Evolutionary conservation across 495 filamentous ascomycete species (phyloP).

Genomic region (Neurospora sp.): DNA sequence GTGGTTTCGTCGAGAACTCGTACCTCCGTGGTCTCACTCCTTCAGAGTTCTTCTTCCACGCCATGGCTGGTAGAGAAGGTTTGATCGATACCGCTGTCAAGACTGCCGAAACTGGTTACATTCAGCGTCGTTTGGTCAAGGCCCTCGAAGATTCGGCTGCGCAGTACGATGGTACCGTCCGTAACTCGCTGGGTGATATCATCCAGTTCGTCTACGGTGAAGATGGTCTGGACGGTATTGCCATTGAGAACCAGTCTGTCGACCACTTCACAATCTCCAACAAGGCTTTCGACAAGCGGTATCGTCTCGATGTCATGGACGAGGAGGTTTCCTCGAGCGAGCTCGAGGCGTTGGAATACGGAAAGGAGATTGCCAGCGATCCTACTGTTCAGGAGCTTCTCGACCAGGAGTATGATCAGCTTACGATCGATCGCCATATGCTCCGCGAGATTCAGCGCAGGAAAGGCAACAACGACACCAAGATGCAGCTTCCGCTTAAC

Average conservation of each 20-base stretch:
- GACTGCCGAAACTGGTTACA: slow-evolving; percentile 98
- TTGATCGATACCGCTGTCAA: slow-evolving; percentile 99
- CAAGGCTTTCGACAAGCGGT: slow-evolving; percentile 62
- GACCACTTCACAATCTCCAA: slow-evolving; percentile 72
- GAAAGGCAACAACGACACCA: slow-evolving; percentile 57
- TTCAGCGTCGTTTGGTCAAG: slow-evolving; percentile 96
- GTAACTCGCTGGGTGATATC: slow-evolving; percentile 93
- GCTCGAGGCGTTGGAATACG: slow-evolving; percentile 71
- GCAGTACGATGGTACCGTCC: slow-evolving; percentile 94
- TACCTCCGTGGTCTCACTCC: slow-evolving; percentile 94
- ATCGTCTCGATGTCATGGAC: slow-evolving; percentile 87
- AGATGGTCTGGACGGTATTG: slow-evolving; percentile 82
- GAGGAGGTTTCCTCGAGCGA: slow-evolving; percentile 41
- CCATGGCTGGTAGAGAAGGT: slow-evolving; percentile 99
- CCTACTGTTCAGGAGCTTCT: slow-evolving; percentile 71
- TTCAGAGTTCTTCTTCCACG: slow-evolving; percentile 98
- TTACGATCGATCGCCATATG: slow-evolving; percentile 62
- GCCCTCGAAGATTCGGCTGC: slow-evolving; percentile 95
- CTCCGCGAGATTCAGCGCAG: slow-evolving; percentile 48
- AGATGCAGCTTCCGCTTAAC: slow-evolving; percentile 86
- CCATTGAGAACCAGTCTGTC: slow-evolving; percentile 84
- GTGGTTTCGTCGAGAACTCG: slow-evolving; percentile 98
- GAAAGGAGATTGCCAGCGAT: slow-evolving; percentile 78
- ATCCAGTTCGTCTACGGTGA: slow-evolving; percentile 98
- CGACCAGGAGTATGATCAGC: slow-evolving; percentile 79